Evolutionary conservation across 139 green algal genomes (phyloP).

Genomic region (Prasinococcaceae sp.): DNA sequence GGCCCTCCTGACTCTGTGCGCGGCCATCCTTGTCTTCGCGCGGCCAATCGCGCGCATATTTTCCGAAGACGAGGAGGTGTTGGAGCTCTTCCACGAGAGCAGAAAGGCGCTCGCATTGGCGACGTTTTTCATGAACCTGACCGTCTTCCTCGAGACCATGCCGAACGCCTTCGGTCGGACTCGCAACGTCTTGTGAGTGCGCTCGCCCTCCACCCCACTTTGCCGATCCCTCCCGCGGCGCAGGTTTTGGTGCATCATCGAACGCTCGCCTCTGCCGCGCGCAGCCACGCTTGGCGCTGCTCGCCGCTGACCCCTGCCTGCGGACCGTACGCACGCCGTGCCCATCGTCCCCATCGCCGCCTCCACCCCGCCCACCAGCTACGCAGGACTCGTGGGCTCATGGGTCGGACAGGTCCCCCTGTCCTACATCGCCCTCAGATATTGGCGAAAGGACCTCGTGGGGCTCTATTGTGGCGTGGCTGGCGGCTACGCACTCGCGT

Average conservation of each 20-base stretch:
- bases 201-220: no score
- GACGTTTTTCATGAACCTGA: slow-evolving; percentile 5
- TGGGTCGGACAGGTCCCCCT: slow-evolving; percentile 7
- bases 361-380: no score
- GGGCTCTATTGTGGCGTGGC: no score
- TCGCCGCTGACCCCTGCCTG: no score
- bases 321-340: no score
- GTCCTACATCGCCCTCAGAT: no score
- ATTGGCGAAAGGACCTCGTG: no score
- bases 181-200: not conserved
- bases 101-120: not conserved
- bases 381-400: slow-evolving; percentile 2
- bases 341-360: no score
- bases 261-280: no score
- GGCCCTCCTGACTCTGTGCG: not conserved
- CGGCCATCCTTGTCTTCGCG: not conserved
- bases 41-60: not conserved
- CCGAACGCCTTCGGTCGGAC: not conserved
- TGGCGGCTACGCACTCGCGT: not conserved
- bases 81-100: slow-evolving; percentile 3
- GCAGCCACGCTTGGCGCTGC: no score
- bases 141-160: slow-evolving; percentile 5
- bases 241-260: no score
- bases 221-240: no score
- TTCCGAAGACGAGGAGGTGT: not conserved